These are phyloP conservation scores for Hordeum marinum DNA, from an alignment of 176 grass and related monocot species.

Conservation along the genomic window DNA sequence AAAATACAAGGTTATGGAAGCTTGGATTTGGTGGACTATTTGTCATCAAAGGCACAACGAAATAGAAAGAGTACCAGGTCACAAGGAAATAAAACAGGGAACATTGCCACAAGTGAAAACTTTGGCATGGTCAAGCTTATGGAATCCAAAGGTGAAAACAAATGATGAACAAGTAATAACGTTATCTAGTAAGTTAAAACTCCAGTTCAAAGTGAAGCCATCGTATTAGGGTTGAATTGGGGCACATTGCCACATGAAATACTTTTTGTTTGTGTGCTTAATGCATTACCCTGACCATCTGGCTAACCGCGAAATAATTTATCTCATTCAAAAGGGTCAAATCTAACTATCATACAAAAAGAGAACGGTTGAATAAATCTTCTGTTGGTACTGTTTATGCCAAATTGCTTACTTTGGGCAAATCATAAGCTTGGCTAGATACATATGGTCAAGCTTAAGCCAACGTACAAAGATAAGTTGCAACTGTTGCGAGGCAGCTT, in stretches of 20 bases:
- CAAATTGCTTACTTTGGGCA: background rate
- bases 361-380: background rate
- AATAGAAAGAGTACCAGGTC: background rate
- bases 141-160: background rate
- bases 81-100: constrained; percentile 4
- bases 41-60: background rate
- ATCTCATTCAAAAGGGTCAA: background rate
- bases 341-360: background rate
- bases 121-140: background rate
- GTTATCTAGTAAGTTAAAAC: background rate
- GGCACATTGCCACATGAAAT: background rate
- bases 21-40: background rate
- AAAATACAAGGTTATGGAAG: background rate
- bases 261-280: background rate
- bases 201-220: background rate
- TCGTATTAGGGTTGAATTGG: background rate
- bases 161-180: background rate
- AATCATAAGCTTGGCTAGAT: background rate
- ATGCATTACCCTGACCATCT: background rate
- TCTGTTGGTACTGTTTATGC: background rate
- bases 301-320: background rate
- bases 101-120: no score
- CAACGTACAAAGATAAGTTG: background rate
- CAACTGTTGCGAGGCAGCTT: background rate
- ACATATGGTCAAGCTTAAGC: background rate